Conservation (phyloP, 345 rosid genomes). For the Erysimum cheiranthoides region DNA sequence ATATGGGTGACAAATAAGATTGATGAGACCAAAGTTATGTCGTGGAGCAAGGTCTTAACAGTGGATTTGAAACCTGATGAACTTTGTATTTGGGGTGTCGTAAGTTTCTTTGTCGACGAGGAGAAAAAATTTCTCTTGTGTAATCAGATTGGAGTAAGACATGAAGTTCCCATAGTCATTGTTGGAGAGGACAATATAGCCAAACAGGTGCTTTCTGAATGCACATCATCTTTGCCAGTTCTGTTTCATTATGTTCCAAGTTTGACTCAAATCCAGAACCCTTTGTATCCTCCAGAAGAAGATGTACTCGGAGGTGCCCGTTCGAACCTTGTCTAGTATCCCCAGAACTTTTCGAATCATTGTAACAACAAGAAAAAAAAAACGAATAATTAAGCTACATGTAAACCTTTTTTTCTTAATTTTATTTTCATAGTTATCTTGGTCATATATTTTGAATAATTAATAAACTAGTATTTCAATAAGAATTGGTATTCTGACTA, state of each 20-base stretch:
- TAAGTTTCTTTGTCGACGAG: neutral
- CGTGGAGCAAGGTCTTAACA: neutral
- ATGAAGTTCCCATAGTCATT: too few species aligned
- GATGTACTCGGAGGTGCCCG: neutral
- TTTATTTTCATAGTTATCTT: neutral
- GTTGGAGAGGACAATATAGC: neutral
- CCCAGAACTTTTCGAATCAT: neutral
- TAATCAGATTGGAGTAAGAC: too few species aligned
- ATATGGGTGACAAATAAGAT: slow-evolving; percentile 12
- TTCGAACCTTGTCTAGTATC: too few species aligned
- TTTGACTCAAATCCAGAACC: neutral
- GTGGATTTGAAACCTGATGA: neutral
- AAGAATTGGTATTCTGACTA: neutral
- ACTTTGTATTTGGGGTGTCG: neutral
- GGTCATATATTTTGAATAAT: neutral
- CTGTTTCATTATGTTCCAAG: neutral
- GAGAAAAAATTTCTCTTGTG: neutral
- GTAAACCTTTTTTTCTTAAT: too few species aligned
- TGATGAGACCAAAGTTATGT: neutral
- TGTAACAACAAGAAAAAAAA: neutral
- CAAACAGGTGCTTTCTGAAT: neutral
- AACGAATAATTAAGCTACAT: neutral
- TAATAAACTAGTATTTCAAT: neutral
- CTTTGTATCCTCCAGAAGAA: too few species aligned
- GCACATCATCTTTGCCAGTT: neutral